Base-by-base conservation (phyloP, 2,329 filamentous ascomycete genomes). In the Aspergillus terreus region DNA sequence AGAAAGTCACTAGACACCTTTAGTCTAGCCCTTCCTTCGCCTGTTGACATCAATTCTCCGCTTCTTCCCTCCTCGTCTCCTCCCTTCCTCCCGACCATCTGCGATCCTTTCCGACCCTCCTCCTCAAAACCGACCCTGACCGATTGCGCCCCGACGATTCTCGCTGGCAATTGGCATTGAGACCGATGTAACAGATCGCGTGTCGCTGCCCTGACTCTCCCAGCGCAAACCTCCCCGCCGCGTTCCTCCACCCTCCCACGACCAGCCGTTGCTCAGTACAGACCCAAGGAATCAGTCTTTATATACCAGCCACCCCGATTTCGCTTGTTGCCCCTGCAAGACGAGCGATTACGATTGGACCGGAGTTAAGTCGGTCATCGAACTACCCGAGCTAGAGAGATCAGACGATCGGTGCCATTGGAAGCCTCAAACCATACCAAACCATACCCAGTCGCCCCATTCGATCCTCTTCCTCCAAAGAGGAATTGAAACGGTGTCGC, bases 161-260 rank as follows among this genome's bases (percentile, higher is more conserved):
- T 57, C 52, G 45, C 44, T 46, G 44, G 47, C 33, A 56, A 47
- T 55, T 50, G 50, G 49, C 46, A 53, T 57, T 49, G 54, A 58
- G 54, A 56, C 58, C 54, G 54, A 61, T 61, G 59, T 60, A 57
- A 61, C 57, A 53, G 56, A 57, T 60, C 58, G 56, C 54, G 56
- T 57, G 51, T 57, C 48, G 51, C 53, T 56, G 54, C 51, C 53
- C 52, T 60, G 51, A 21, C 57, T 60, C 56, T 49, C 47, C 58
- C 51, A 54, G 54, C 53, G 47, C 51, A 54, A 46, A 50, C 46
- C 51, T 50, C 56, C 49, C 50, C 50, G 47, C 50, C 47, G 40
- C 49, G 19, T 45, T 47, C 49, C 49, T 47, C 48, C 44, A 49
- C 46, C 44, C 53, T 48, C 47, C 46, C 55, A 49, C 49, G 35